phyloP scores from a whole-genome alignment of 1,284 basidiomycete species.

The Volvariella volvacea region DNA sequence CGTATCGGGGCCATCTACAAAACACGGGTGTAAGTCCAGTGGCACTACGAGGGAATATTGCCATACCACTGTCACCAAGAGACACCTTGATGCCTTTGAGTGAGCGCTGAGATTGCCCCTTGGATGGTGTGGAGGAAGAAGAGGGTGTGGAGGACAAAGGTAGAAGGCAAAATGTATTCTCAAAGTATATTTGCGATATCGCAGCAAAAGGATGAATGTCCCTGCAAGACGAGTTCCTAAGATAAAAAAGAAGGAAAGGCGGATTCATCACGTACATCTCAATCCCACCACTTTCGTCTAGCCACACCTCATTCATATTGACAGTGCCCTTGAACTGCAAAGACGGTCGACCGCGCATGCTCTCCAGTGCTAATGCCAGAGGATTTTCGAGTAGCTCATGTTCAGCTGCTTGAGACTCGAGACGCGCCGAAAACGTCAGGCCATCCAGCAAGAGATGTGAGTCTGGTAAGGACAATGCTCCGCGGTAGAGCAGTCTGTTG shows the following conservation, averaged over 20 bases:
- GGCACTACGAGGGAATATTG: neutral
- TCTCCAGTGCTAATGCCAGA: slow-evolving; percentile 66
- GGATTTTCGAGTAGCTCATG: slow-evolving; percentile 53
- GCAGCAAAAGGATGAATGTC: slow-evolving; percentile 65
- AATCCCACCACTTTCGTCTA: slow-evolving; percentile 55
- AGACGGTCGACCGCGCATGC: slow-evolving; percentile 69
- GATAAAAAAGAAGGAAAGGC: neutral
- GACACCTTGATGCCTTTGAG: slow-evolving; percentile 57
- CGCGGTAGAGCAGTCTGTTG: slow-evolving; percentile 72
- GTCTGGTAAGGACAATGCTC: slow-evolving; percentile 67
- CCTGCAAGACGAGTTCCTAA: slow-evolving; percentile 26
- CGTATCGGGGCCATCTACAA: slow-evolving; percentile 52
- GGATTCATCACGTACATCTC: slow-evolving; percentile 45
- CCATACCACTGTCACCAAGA: slow-evolving; percentile 59
- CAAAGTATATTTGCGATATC: slow-evolving; percentile 59
- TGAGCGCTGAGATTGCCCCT: slow-evolving; percentile 14
- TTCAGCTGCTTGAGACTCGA: slow-evolving; percentile 2
- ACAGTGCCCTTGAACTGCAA: slow-evolving; percentile 53
- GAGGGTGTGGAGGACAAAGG: slow-evolving; percentile 32
- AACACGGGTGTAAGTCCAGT: neutral
- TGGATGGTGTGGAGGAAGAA: slow-evolving; percentile 6
- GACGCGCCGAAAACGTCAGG: slow-evolving; percentile 52
- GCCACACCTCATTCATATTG: slow-evolving; percentile 44
- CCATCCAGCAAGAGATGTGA: slow-evolving; percentile 68
- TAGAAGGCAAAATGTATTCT: slow-evolving; percentile 57